phyloP scores from a whole-genome alignment of 176 grass and related monocot species.

The Tuctoria greenei region DNA sequence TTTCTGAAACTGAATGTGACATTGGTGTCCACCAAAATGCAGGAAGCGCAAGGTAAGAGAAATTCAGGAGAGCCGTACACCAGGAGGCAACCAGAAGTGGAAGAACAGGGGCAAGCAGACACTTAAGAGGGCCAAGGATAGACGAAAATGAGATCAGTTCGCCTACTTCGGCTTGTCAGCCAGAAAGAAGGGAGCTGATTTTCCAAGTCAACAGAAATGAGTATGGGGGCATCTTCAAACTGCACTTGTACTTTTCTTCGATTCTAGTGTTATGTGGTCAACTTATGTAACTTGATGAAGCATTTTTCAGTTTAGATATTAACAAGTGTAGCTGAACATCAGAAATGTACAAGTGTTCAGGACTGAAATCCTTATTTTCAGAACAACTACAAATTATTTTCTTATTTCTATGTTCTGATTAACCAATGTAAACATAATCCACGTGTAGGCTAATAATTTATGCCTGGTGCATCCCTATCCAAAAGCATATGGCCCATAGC shows the following conservation, averaged over 20 bases:
- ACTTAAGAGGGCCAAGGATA: slow-evolving; percentile 73
- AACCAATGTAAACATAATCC: too few relatives aligned
- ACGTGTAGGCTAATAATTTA: too few relatives aligned
- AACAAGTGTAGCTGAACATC: background rate
- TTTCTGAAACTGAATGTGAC: slow-evolving; percentile 15
- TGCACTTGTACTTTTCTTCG: background rate
- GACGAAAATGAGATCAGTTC: slow-evolving; percentile 40
- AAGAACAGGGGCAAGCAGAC: slow-evolving; percentile 71
- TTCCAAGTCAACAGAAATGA: background rate
- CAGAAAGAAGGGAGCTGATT: background rate
- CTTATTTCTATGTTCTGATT: too few relatives aligned
- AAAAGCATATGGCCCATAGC: background rate
- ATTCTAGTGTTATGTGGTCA: background rate
- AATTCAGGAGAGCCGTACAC: slow-evolving; percentile 53
- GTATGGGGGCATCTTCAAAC: background rate
- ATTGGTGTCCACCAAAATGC: slow-evolving; percentile 26
- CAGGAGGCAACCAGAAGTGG: slow-evolving; percentile 74
- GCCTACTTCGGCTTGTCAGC: background rate
- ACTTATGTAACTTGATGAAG: background rate
- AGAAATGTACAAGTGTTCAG: too few relatives aligned
- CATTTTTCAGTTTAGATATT: slow-evolving; percentile 1
- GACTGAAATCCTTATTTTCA: too few relatives aligned
- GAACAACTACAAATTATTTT: too few relatives aligned
- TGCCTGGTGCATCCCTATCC: too few relatives aligned
- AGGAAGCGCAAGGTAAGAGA: slow-evolving; percentile 83